A percentile compares a stretch with the other conserved stretches of the same genome.
phyloP scores from a whole-genome alignment of 352 stramenopile genomes.

The Phytophthora pini region DNA sequence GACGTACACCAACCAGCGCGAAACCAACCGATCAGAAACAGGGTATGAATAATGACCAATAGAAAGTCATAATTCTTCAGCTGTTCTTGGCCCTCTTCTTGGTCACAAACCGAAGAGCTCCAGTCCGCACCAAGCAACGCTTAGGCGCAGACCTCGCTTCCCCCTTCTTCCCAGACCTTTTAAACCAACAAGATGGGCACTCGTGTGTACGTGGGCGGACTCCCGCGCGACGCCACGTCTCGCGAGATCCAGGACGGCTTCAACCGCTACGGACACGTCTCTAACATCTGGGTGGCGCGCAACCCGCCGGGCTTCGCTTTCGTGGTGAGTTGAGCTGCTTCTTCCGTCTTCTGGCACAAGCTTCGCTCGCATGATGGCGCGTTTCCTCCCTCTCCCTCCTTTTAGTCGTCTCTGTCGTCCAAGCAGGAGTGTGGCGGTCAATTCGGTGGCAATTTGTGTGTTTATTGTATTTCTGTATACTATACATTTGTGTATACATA shows the following conservation, averaged over 20 bases:
- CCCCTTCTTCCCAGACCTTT: constrained; percentile 14
- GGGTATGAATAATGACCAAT: too few species aligned
- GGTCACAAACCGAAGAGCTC: constrained; percentile 35
- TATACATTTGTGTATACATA: constrained; percentile 17
- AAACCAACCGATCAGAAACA: constrained; percentile 14
- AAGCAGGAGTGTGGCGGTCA: constrained; percentile 12
- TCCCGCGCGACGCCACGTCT: constrained; percentile 81
- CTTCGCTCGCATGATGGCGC: constrained; percentile 44
- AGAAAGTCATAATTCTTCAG: too few species aligned
- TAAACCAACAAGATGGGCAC: constrained; percentile 65
- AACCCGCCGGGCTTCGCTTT: constrained; percentile 91
- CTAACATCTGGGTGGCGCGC: constrained; percentile 89
- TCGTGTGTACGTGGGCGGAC: constrained; percentile 84
- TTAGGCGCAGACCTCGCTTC: constrained; percentile 10
- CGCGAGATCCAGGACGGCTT: constrained; percentile 87
- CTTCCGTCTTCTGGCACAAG: constrained; percentile 17
- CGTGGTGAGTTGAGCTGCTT: constrained; percentile 78
- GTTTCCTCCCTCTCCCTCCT: constrained; percentile 23
- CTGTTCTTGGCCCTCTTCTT: background rate
- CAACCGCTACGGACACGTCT: constrained; percentile 83
- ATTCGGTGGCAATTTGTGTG: constrained; percentile 23
- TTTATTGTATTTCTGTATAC: constrained; percentile 28
- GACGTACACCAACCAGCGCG: constrained; percentile 1
- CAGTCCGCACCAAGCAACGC: constrained; percentile 25
- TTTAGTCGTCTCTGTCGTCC: constrained; percentile 12